Conservation (phyloP, 345 rosid genomes). For the Dipteronia dyeriana region DNA sequence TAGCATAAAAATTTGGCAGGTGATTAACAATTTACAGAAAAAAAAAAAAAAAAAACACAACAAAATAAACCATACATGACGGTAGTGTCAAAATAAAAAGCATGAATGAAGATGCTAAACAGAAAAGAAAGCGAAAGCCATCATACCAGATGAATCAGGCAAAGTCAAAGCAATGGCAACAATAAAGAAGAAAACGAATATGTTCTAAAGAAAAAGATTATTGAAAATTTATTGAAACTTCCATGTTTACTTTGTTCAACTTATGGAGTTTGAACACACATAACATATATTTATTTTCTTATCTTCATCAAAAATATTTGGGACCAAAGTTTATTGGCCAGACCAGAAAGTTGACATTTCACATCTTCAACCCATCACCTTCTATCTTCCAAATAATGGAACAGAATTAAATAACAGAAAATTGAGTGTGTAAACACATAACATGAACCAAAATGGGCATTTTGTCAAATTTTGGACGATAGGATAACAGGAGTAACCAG, state of each 20-base stretch:
- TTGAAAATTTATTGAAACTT: background rate
- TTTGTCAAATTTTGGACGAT: conserved; percentile 1
- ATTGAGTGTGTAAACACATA: background rate
- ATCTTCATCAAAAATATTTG: background rate
- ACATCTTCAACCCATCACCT: background rate
- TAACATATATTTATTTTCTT: conserved; percentile 1
- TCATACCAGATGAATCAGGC: background rate
- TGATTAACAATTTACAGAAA: background rate
- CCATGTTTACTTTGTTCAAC: background rate
- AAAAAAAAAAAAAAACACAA: background rate
- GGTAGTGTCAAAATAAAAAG: background rate
- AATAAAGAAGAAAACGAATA: background rate
- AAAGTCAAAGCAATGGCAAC: background rate
- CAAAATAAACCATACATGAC: background rate
- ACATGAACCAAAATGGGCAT: background rate
- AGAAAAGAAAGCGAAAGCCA: background rate
- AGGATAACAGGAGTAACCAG: background rate
- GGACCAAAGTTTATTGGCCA: background rate
- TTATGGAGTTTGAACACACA: background rate
- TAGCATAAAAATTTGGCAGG: conserved; percentile 8
- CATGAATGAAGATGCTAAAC: background rate
- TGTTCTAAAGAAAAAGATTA: background rate
- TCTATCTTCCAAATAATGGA: background rate
- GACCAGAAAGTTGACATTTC: background rate
- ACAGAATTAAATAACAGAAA: background rate